Base-by-base conservation (phyloP, 2,329 filamentous ascomycete species). In the Cytospora leucostoma region DNA sequence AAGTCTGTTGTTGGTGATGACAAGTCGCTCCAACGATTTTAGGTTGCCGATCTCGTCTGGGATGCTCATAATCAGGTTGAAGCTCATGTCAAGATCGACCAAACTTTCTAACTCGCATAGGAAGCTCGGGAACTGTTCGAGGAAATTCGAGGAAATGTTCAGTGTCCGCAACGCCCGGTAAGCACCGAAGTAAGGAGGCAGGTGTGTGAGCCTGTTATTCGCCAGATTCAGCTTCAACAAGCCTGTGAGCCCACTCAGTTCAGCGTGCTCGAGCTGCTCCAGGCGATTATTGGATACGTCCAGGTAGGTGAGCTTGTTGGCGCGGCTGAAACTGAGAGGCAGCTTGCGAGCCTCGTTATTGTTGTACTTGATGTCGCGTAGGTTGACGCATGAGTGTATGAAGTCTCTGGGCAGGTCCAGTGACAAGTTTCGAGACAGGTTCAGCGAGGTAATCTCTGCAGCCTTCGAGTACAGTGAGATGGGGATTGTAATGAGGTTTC, bases 391-490 rank as follows among this genome's bases (percentile, higher is more conserved):
- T 34, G 92, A 91, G 74, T 96, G 92, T 61, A 99, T 93, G 73
- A 99, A 99, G 75, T 99, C 95, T 72, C 93, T 92, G 0, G 95
- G 95, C 15, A 99, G 88, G 70, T 97, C 92, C 34, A 99, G 82
- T 0, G 93, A 95, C 52, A 98, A 79, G 70, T 99, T 99, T 44
- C 92, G 87, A 1, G 95, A 98, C 11, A 99, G 81, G 72, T 99
- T 98, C 47, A 99, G 84, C 0, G 93, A 96, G 61, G 96, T 94
- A 69, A 99, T 98, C 72, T 99, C 95, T 12, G 86, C 83, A 0
- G 94, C 91, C 74, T 93, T 96, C 65, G 92, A 91, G 76, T 98
- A 98, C 12, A 99, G 85, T 0, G 89, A 90, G 69, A 99, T 97
- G 4, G 95, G 95, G 60, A 99, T 98, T 8, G 94, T 96, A 71